phyloP scores from a whole-genome alignment of 179 eudicot species.

The Camellia oleifera region DNA sequence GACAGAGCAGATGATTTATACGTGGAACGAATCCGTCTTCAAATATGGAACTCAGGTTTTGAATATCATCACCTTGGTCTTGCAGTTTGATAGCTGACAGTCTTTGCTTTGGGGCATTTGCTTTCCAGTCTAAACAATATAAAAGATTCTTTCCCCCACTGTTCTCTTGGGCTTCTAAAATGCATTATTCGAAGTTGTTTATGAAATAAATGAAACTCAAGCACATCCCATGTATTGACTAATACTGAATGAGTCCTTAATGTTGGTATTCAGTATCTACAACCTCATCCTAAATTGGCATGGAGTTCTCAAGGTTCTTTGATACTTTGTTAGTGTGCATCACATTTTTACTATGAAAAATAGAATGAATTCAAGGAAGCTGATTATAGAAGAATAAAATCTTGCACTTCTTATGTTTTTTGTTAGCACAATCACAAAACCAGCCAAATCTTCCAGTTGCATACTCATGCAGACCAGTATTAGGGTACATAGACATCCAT shows the following conservation, averaged over 20 bases:
- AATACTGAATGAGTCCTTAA: too few species aligned
- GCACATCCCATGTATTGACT: too few species aligned
- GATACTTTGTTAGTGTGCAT: too few species aligned
- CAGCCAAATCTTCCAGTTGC: neutral
- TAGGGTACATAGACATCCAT: too few species aligned
- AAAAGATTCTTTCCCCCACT: neutral
- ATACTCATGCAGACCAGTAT: too few species aligned
- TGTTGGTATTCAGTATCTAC: too few species aligned
- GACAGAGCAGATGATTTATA: conserved; percentile 45
- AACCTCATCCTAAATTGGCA: too few species aligned
- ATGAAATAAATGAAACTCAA: too few species aligned
- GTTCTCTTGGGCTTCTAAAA: neutral
- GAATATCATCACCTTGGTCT: neutral
- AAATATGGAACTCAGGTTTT: conserved; percentile 53
- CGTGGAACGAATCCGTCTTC: conserved; percentile 80
- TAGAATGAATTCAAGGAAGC: neutral
- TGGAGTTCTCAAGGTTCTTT: too few species aligned
- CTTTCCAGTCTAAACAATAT: neutral
- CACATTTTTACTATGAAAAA: too few species aligned
- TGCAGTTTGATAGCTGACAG: too few species aligned
- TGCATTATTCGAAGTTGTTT: neutral
- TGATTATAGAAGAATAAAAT: neutral
- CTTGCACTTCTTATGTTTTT: neutral
- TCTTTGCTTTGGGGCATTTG: neutral
- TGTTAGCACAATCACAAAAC: neutral